These are phyloP conservation scores for Parietichytrium sp. DNA, from an alignment of 108 stramenopile genomes.

Conservation along the genomic window DNA sequence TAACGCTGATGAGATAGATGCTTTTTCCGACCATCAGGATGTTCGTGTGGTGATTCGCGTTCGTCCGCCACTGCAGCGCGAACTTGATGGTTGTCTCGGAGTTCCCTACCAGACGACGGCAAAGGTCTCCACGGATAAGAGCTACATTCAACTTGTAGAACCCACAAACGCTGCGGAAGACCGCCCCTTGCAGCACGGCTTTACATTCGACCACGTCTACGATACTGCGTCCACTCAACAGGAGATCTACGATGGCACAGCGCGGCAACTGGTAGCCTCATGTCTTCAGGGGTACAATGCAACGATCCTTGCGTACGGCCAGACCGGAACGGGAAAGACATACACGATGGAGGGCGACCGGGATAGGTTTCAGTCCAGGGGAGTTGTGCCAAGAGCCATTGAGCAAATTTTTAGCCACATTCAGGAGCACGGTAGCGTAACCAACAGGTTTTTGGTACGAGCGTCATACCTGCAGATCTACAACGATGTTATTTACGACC, in stretches of 20 bases:
- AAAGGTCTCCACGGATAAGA: no score
- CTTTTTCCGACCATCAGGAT: no score
- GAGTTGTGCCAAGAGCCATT: constrained; percentile 69
- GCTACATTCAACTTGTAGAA: no score
- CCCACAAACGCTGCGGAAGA: no score
- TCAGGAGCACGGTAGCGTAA: constrained; percentile 3
- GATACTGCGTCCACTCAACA: constrained; percentile 49
- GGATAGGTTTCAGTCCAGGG: constrained; percentile 51
- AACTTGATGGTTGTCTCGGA: no score
- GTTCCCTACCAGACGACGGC: no score
- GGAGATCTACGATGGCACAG: constrained; percentile 63
- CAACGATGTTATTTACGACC: constrained; percentile 67
- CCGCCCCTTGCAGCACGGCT: no score
- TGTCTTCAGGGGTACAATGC: constrained; percentile 90
- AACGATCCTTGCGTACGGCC: constrained; percentile 90
- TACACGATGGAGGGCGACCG: constrained; percentile 72
- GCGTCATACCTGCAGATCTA: constrained; percentile 71
- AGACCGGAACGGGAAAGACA: constrained; percentile 88
- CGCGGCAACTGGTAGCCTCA: constrained; percentile 58
- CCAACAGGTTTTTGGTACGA: constrained; percentile 62
- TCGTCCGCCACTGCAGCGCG: no score
- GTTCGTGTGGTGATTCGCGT: no score
- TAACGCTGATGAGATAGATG: no score
- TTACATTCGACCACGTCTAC: constrained; percentile 66
- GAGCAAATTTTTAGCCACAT: constrained; percentile 72